A percentile compares a stretch with the other conserved stretches of the same genome.
Conservation (phyloP, 1,284 basidiomycete species). For the Xerocomus amazonicus region DNA sequence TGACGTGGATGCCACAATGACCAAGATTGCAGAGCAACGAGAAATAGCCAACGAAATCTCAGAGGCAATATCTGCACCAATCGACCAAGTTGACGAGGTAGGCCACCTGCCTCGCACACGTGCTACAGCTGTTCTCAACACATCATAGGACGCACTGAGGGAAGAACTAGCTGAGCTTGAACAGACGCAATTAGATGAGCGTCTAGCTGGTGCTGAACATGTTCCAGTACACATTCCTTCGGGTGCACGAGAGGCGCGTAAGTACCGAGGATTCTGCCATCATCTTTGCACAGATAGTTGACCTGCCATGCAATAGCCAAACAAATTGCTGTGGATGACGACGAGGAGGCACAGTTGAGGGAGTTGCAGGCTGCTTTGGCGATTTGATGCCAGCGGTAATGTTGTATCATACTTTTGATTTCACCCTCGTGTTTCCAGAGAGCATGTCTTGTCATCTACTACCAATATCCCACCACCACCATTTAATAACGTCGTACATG, state of each 20-base stretch:
- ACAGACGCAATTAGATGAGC: slow-evolving; percentile 86
- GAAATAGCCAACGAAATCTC: slow-evolving; percentile 95
- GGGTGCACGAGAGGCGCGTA: slow-evolving; percentile 57
- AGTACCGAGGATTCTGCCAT: slow-evolving; percentile 30
- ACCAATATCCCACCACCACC: slow-evolving; percentile 32
- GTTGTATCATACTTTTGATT: slow-evolving; percentile 10
- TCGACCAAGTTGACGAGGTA: slow-evolving; percentile 74
- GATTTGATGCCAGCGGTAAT: slow-evolving; percentile 50
- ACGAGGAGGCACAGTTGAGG: slow-evolving; percentile 91
- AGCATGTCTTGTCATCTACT: slow-evolving; percentile 30
- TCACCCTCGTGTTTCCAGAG: slow-evolving; percentile 11
- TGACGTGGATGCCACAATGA: slow-evolving; percentile 92
- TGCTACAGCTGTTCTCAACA: slow-evolving; percentile 8
- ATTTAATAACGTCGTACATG: slow-evolving; percentile 28
- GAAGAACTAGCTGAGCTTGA: slow-evolving; percentile 88
- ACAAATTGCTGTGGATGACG: slow-evolving; percentile 68
- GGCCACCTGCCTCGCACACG: slow-evolving; percentile 18
- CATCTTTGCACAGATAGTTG: slow-evolving; percentile 2
- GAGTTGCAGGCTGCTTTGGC: slow-evolving; percentile 90
- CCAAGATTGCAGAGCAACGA: slow-evolving; percentile 87
- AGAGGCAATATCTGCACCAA: slow-evolving; percentile 86
- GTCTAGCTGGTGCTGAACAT: slow-evolving; percentile 85
- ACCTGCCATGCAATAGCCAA: slow-evolving; percentile 14
- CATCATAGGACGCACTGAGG: slow-evolving; percentile 72
- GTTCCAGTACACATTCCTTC: slow-evolving; percentile 86